phyloP scores from a whole-genome alignment of 805 yeast species.

The Alloascoidea hylecoeti region DNA sequence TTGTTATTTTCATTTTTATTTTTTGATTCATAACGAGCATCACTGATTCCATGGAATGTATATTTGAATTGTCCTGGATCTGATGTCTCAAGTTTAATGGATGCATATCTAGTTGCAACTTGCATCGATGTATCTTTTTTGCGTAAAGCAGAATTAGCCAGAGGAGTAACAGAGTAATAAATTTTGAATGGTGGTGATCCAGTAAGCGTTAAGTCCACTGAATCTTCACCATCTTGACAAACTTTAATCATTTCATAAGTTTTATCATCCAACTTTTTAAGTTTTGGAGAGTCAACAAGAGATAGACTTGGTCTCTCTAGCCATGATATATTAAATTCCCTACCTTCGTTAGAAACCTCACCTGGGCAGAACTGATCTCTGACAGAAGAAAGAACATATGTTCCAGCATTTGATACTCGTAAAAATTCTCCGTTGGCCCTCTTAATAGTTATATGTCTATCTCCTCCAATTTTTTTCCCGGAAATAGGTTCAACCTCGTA shows the following conservation, averaged over 20 bases:
- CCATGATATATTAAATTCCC: not conserved
- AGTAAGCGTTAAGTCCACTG: slow-evolving; percentile 3
- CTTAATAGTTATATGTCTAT: not conserved
- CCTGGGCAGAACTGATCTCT: slow-evolving; percentile 26
- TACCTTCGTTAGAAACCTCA: slow-evolving; percentile 14
- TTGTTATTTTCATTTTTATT: slow-evolving; percentile 19
- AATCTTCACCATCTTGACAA: slow-evolving; percentile 1
- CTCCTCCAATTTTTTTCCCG: slow-evolving; percentile 1
- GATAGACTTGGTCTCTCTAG: slow-evolving; percentile 1
- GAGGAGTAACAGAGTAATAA: slow-evolving; percentile 9
- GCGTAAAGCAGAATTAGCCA: slow-evolving; percentile 14
- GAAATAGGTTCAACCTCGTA: slow-evolving; percentile 1
- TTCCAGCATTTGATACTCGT: slow-evolving; percentile 17
- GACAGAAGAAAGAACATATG: slow-evolving; percentile 20
- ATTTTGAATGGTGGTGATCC: slow-evolving; percentile 14
- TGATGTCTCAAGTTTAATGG: slow-evolving; percentile 26
- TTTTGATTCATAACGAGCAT: slow-evolving; percentile 38
- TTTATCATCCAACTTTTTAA: not conserved
- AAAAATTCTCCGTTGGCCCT: slow-evolving; percentile 1
- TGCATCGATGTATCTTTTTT: slow-evolving; percentile 23
- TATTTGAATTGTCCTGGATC: slow-evolving; percentile 49
- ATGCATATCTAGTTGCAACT: slow-evolving; percentile 36
- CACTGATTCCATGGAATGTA: slow-evolving; percentile 47
- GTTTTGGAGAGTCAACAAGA: not conserved
- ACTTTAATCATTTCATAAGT: not conserved